phyloP scores from a whole-genome alignment of 2,329 filamentous ascomycete genomes.

The Ramichloridium luteum region DNA sequence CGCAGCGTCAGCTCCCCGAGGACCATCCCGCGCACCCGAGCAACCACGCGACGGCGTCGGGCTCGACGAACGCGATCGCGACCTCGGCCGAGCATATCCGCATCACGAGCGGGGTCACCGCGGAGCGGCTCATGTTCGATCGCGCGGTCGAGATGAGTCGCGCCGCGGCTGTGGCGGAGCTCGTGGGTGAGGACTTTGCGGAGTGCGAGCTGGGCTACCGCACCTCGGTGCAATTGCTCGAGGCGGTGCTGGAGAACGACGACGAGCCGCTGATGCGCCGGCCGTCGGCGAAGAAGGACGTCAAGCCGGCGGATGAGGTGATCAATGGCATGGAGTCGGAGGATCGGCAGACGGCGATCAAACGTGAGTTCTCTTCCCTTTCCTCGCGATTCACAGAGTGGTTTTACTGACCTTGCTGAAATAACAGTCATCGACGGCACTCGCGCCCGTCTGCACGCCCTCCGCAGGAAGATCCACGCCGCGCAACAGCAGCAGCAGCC shows the following conservation, averaged over 20 bases:
- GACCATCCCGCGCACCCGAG: constrained; percentile 78
- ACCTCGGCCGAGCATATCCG: constrained; percentile 66
- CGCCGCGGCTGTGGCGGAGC: constrained; percentile 85
- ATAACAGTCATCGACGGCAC: constrained; percentile 36
- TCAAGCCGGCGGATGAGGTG: constrained; percentile 34
- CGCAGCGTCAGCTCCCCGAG: constrained; percentile 68
- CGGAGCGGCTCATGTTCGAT: constrained; percentile 97
- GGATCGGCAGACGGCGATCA: constrained; percentile 60
- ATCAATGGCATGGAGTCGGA: constrained; percentile 50
- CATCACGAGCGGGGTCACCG: constrained; percentile 78
- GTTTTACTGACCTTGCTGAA: background rate
- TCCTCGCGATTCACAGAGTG: background rate
- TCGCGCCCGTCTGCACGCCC: constrained; percentile 28
- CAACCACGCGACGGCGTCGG: constrained; percentile 52
- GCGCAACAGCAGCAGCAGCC: constrained; percentile 24
- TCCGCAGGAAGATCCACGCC: constrained; percentile 34
- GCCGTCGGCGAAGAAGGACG: constrained; percentile 35
- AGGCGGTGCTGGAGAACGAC: constrained; percentile 82
- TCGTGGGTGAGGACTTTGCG: constrained; percentile 74
- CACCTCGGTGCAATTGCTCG: constrained; percentile 86
- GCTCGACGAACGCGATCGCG: constrained; percentile 42
- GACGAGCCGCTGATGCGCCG: constrained; percentile 40
- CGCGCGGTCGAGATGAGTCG: constrained; percentile 94
- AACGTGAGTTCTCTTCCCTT: constrained; percentile 45
- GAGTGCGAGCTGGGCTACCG: constrained; percentile 89